Base-by-base conservation (phyloP, 768 basidiomycete species). In the Plicaturopsis crispa region DNA sequence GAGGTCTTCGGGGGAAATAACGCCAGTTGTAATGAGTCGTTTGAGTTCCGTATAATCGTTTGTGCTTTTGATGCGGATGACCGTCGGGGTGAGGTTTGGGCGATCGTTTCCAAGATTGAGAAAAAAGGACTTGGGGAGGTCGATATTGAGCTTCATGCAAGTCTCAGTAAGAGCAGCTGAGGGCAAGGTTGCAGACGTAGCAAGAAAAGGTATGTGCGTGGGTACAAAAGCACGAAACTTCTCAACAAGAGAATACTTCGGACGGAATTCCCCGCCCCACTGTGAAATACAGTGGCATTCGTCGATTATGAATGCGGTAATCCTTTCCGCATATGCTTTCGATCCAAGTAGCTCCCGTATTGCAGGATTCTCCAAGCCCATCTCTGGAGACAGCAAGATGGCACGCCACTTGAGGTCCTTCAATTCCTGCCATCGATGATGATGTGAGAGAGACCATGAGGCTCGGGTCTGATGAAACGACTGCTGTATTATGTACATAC, bases 101-200 rank as follows among this genome's bases (percentile, higher is more conserved):
- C 59, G 44, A 41, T 66, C 57, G 26, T 59, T 63, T 3, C 65
- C 65, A 3, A 60, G 52, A 39, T 65, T 68, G 6, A 66, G n/a
- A 38, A 50, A 48, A 35, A 57, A 64, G 13, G 49, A 45, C 1
- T 18, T 23, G 13, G 39, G 24, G 4, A 51, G 16, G 23, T 54
- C 38, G n/a, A 66, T 55, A 12, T 48, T 35, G 4, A 63, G 36
- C 16, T 41, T 40, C 1, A 34, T n/a, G 3, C 45, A 49, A 18
- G 63, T 46, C 4, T 64, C 54, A 11, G 36, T 31, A 1, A 66
- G 48, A 4, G 46, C 52, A 7, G 18, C 14, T 1, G 58, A 59
- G 12, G 54, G 39, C 5, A 66, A 32, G 1, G 65, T 65, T 2
- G 66, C 63, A 6, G 65, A 60, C 4, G 59, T 52, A 1, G 52